Base-by-base conservation (phyloP, 1,284 basidiomycete genomes). In the Sporisorium exsertum region DNA sequence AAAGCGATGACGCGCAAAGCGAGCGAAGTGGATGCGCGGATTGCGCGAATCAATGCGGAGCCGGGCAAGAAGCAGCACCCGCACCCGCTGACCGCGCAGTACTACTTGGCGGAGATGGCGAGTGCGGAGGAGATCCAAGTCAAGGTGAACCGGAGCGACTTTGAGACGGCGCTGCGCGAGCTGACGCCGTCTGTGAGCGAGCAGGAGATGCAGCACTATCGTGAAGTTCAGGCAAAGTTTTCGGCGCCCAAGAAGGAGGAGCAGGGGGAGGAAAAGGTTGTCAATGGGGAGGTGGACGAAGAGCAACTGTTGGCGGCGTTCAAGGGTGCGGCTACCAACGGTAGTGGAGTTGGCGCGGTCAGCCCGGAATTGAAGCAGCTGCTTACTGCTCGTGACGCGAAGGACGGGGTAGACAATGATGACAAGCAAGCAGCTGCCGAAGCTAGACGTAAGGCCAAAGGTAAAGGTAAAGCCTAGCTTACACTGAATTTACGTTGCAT, bases 1-100 rank as follows among this genome's bases (percentile, higher is more conserved):
- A 94, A 94, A 83, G 94, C 96, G 8, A 97, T 99, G 92, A 92
- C 94, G 26, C 88, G 93, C 47, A 94, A 92, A 76, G 95, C 97
- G 0, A 89, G 90, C 75, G 90, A 90, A 53, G 88, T 99, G 15
- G 96, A 85, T 42, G 71, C 61, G 12, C 55, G 60, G 22, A 78
- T 81, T 32, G 78, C 63, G 15, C 59, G 40, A 35, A 66, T 64
- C 37, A 72, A 79, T 43, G 81, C 84, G 18, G 77, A 85, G 24
- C 85, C 87, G 5, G 71, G 57, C 13, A 68, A 33, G 20, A 72
- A 75, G 46, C 27, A 32, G 20, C 90, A 92, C 77, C 92, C 92
- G 0, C 88, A 90, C 56, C 91, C 93, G 0, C 85, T 98, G 42
- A 97, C 94, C 2, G 89, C 94, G 1, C 95, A 97, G 84, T 98